Evolutionary conservation across 495 filamentous ascomycete species (phyloP), one percentile per base, ranked within the genome.

Genomic region (Hyphodiscus hymeniophilus): DNA sequence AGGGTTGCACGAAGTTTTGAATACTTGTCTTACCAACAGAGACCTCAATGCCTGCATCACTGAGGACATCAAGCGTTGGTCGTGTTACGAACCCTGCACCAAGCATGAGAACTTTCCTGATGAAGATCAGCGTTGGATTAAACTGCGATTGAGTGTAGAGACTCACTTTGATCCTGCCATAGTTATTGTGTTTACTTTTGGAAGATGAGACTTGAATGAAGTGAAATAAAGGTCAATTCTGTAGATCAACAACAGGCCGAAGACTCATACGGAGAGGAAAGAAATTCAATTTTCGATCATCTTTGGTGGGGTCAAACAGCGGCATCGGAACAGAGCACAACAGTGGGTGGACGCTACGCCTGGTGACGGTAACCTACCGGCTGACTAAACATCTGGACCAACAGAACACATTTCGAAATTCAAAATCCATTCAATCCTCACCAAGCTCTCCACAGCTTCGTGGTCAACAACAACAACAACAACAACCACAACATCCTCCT

Each of bases 81-180:
- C 26, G 22, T 4, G 23, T 18, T 12, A 43, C 41, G 17, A 43
- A 43, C 12, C 41, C 41, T 15, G 41, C 23, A 12, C 41, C 41
- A 42, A 88, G 73, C 60, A 89, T 77, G 32, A 87, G 79, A 64
- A 84, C 83, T 58, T 74, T 77, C 23, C 67, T 56, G 34, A 7
- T 32, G 2, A 48, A 49, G 35, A 45, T 42, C 49, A 42, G 22
- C 13, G 24, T 30, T 42, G 28, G 6, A 35, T 2, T 21, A 20
- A 35, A 49, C 42, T 42, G 12, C 6, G 24, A n/a, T n/a, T n/a
- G 36, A 38, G 18, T 35, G 13, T 16, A 42, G 8, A n/a, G 16
- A 34, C 48, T 51, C 17, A 52, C 54, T 56, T 51, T 42, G 55
- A 38, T 45, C 46, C 50, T 23, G 55, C 51, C 55, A 58, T 58